phyloP scores from a whole-genome alignment of 768 basidiomycete genomes.

The Boletus tomentosulus region DNA sequence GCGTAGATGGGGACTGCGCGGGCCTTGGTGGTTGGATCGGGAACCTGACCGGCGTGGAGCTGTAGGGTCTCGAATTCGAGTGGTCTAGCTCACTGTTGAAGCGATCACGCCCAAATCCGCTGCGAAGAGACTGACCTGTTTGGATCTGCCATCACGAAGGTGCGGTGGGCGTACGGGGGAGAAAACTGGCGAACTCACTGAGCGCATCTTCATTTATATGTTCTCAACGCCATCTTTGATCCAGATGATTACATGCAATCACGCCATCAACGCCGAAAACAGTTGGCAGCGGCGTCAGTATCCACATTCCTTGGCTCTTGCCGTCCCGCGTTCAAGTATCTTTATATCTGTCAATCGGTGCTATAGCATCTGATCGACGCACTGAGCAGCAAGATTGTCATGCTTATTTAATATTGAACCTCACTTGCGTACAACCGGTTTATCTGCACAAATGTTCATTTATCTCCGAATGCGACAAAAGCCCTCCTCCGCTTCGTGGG shows the following conservation, averaged over 20 bases:
- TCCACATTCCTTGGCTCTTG: too few species aligned
- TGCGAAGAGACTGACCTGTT: constrained; percentile 14
- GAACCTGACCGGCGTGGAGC: constrained; percentile 56
- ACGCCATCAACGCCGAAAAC: constrained; percentile 4
- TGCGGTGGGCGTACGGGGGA: neutral
- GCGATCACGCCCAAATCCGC: neutral
- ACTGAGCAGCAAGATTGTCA: too few species aligned
- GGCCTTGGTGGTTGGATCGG: constrained; percentile 52
- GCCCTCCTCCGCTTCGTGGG: too few species aligned
- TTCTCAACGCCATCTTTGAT: neutral
- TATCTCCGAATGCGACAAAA: too few species aligned
- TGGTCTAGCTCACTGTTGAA: constrained; percentile 15
- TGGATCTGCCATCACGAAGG: constrained; percentile 19
- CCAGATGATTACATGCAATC: constrained; percentile 1
- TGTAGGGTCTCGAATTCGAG: constrained; percentile 62
- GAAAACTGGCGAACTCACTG: neutral
- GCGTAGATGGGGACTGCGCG: constrained; percentile 64
- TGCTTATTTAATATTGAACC: too few species aligned
- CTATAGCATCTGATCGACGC: too few species aligned
- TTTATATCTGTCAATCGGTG: too few species aligned
- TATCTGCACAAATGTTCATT: too few species aligned
- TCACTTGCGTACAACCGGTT: too few species aligned
- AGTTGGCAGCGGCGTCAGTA: too few species aligned
- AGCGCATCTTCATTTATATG: neutral
- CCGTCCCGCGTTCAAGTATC: too few species aligned